Percentiles rank a stretch among this genome's conserved stretches.
These are phyloP conservation scores for Paramyrothecium roridum DNA, from an alignment of 2,329 filamentous ascomycete genomes.

Conservation along the genomic window DNA sequence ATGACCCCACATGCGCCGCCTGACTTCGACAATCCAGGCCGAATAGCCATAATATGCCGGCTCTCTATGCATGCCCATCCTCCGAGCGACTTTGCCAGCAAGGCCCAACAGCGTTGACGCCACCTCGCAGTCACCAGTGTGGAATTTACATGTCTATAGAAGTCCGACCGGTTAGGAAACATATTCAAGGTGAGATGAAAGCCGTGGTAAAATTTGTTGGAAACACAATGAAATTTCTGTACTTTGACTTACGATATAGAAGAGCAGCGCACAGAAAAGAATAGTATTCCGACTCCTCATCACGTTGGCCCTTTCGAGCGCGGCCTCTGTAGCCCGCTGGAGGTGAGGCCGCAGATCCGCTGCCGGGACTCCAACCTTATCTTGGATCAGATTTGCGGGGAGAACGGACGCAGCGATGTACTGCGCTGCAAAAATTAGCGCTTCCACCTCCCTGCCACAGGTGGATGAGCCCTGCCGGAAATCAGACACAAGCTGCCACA, in stretches of 20 bases:
- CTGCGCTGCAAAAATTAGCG: constrained; percentile 11
- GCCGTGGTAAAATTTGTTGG: neutral
- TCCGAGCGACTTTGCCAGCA: constrained; percentile 10
- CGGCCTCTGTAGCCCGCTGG: constrained; percentile 9
- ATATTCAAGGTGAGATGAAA: neutral
- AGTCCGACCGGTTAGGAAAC: neutral
- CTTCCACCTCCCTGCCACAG: constrained; percentile 7
- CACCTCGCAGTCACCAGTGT: constrained; percentile 11
- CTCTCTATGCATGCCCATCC: constrained; percentile 12
- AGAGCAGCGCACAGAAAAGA: constrained; percentile 9
- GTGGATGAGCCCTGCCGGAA: constrained; percentile 8
- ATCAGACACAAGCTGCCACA: constrained; percentile 10
- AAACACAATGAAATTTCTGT: neutral
- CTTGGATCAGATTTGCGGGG: constrained; percentile 5
- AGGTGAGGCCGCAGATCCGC: constrained; percentile 7
- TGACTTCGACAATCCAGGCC: constrained; percentile 11
- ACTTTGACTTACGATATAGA: constrained; percentile 11
- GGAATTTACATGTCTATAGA: constrained; percentile 10
- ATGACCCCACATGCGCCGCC: constrained; percentile 12
- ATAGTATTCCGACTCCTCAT: constrained; percentile 12
- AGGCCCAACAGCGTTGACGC: constrained; percentile 9
- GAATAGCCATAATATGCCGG: constrained; percentile 12
- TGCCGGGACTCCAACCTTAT: constrained; percentile 5
- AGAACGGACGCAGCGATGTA: constrained; percentile 9
- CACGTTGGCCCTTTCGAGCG: constrained; percentile 10